Evolutionary conservation across 345 rosid species (phyloP).

Genomic region (Eucalyptus tenuipes): DNA sequence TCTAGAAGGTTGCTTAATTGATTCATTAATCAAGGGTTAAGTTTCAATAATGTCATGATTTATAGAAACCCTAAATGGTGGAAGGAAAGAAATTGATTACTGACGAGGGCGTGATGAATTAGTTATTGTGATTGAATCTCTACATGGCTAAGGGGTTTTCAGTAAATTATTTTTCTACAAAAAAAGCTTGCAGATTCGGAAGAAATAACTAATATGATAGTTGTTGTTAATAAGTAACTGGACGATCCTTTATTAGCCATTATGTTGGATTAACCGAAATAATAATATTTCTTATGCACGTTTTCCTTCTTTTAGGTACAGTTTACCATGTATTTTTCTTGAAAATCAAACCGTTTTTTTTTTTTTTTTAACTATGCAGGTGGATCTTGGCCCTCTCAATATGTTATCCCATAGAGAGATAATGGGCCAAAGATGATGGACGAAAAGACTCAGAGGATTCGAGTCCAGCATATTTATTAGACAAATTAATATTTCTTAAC

Average conservation of each 20-base stretch:
- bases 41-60: neutral
- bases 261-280: neutral
- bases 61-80: neutral
- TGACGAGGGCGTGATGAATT: neutral
- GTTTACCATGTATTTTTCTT: neutral
- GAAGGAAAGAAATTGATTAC: neutral
- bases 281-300: neutral
- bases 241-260: neutral
- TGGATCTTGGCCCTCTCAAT: neutral
- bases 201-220: neutral
- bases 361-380: neutral
- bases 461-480: neutral
- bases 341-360: neutral
- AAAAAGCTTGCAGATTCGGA: neutral
- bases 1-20: neutral
- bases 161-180: rapidly evolving
- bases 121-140: neutral
- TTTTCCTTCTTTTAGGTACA: neutral
- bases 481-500: neutral
- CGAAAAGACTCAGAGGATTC: neutral
- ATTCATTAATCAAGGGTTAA: neutral
- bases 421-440: neutral
- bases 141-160: neutral
- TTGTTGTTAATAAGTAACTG: neutral
- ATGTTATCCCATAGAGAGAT: neutral